These are phyloP conservation scores for Durusdinium trenchii DNA, from an alignment of 73 alveolate genomes.

Conservation along the genomic window DNA sequence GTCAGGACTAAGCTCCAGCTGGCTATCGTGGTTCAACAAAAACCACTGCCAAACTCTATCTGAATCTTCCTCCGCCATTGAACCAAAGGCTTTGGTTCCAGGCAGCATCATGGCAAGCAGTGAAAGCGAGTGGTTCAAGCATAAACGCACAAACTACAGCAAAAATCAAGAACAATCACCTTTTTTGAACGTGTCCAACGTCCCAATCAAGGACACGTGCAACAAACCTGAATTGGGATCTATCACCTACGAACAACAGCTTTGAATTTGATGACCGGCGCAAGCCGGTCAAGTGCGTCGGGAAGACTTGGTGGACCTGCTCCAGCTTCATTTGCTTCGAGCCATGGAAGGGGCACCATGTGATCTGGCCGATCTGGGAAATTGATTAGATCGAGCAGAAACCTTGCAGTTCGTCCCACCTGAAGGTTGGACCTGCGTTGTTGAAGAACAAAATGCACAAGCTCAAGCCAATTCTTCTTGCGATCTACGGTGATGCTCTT, in stretches of 20 bases:
- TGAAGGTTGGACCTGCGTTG: neutral
- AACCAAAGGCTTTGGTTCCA: too few species aligned
- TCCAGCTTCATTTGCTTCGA: neutral
- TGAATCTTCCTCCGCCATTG: too few species aligned
- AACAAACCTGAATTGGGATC: neutral
- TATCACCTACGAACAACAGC: neutral
- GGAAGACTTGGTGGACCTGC: neutral
- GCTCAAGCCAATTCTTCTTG: neutral
- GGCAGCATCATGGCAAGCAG: too few species aligned
- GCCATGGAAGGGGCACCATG: neutral
- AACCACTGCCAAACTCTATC: too few species aligned
- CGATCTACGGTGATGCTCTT: neutral
- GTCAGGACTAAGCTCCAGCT: too few species aligned
- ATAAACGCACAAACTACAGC: too few species aligned
- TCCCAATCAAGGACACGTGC: too few species aligned
- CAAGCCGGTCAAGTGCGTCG: neutral
- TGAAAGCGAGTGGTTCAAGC: too few species aligned
- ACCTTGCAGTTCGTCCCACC: neutral
- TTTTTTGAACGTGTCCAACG: too few species aligned
- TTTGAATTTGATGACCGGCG: neutral
- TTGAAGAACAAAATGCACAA: neutral
- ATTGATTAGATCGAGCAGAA: neutral
- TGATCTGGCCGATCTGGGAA: neutral
- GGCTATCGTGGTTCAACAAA: too few species aligned
- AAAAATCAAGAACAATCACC: too few species aligned